Base-by-base conservation (phyloP, 2,329 filamentous ascomycete species). In the Penicillium fuscoglaucum region DNA sequence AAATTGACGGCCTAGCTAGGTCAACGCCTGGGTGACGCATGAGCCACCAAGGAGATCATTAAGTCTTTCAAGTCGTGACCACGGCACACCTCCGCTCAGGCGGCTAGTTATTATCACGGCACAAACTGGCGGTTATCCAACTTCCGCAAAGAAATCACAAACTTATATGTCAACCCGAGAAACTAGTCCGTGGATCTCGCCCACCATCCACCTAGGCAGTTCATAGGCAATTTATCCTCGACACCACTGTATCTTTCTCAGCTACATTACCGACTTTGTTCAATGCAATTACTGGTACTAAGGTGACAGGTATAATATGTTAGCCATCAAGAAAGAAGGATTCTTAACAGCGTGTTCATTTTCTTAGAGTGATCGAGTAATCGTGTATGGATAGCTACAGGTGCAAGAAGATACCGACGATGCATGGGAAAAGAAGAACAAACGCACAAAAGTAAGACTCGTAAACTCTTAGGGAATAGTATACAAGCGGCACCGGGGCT, bases 151-250 rank as follows among this genome's bases (percentile, higher is more conserved):
- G 47, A 49, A 49, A 49, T 39, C 21, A 49, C 13, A 49, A 49
- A 49, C 33, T 49, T 49, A 49, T 49, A 49, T 49, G 33, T 39
- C n/a, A 28, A 49, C 31, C 47, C 13, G 21, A 8, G 33, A 49
- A 39, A 49, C 31, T 49, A 15, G 47, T 49, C 47, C 47, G 47
- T 48, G 15, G 4, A 35, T 35, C 45, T 48, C 45, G 28, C 29
- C 29, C 45, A 47, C 29, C 45, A 48, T 48, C 45, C 29, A 48
- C n/a, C 45, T 48, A 6, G 45, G 45, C 17, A 15, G 44, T 46
- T 46, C 28, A 46, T 35, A 48, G 45, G 45, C 45, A 48, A 48
- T 35, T 21, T 48, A 48, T 48, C 45, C 45, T 48, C 29, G 29
- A 48, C 19, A 48, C 28, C 45, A 48, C 45, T 47, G 10, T 31